Percentiles rank a stretch among this genome's conserved stretches.
Evolutionary conservation across 768 basidiomycete genomes (phyloP).

Genomic region (Suillus subalutaceus): DNA sequence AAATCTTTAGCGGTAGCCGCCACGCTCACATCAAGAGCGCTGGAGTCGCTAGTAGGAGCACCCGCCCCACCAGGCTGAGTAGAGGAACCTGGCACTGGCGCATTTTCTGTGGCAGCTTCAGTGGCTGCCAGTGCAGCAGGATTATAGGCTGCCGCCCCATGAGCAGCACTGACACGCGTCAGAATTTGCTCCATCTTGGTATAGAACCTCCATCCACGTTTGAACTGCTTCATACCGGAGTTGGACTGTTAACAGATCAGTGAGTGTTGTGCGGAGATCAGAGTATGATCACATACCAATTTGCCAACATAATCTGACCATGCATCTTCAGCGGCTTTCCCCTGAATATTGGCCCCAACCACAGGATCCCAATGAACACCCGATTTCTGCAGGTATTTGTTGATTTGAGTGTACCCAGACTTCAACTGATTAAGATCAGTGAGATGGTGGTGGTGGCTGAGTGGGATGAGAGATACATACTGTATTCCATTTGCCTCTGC

Average conservation of each 20-base stretch:
- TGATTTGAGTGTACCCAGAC: not conserved
- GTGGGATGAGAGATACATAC: not conserved
- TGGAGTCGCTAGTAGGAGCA: not conserved
- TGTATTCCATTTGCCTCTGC: too few species aligned
- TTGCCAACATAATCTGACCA: not conserved
- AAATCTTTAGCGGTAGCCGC: not conserved
- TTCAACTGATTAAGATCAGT: slow-evolving; percentile 1
- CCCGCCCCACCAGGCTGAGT: not conserved
- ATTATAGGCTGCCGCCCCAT: not conserved
- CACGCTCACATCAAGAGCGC: not conserved
- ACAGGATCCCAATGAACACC: not conserved
- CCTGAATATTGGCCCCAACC: not conserved
- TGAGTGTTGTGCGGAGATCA: not conserved
- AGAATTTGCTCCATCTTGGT: not conserved
- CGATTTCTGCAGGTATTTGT: not conserved
- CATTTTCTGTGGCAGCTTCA: not conserved
- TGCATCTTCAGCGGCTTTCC: not conserved
- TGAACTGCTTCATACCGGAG: not conserved
- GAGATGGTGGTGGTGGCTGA: not conserved
- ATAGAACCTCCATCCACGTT: not conserved
- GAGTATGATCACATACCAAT: not conserved
- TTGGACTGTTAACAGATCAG: not conserved
- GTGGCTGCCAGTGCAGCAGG: not conserved
- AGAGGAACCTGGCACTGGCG: not conserved
- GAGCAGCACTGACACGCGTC: not conserved